A percentile compares a stretch with the other conserved stretches of the same genome.
phyloP scores from a whole-genome alignment of 805 yeast genomes.

The Limtongia smithiae region DNA sequence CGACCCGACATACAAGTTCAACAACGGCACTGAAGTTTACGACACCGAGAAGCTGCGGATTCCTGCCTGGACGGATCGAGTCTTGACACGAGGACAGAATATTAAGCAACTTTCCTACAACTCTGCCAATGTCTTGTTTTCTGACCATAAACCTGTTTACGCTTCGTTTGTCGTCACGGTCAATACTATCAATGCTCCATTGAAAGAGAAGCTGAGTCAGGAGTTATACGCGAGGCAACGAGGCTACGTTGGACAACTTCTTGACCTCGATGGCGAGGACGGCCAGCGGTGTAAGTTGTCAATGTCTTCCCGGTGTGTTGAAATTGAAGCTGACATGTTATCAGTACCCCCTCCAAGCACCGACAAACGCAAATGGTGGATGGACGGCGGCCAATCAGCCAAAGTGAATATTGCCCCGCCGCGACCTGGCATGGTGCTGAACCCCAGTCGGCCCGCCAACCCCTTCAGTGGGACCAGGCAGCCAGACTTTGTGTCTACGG shows the following conservation, averaged over 20 bases:
- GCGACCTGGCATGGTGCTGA: slow-evolving; percentile 48
- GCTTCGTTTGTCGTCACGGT: slow-evolving; percentile 69
- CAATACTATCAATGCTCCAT: slow-evolving; percentile 61
- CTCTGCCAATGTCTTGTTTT: slow-evolving; percentile 54
- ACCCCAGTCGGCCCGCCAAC: slow-evolving; percentile 66
- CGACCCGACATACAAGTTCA: slow-evolving; percentile 89
- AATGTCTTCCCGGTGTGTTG: background rate
- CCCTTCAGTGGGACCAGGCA: slow-evolving; percentile 60
- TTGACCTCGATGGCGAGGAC: slow-evolving; percentile 30
- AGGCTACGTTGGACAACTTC: slow-evolving; percentile 38
- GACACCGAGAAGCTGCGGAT: slow-evolving; percentile 90
- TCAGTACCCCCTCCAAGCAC: slow-evolving; percentile 87
- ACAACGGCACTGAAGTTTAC: slow-evolving; percentile 72
- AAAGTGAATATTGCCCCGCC: slow-evolving; percentile 56
- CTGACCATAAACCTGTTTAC: slow-evolving; percentile 93
- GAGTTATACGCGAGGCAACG: slow-evolving; percentile 61
- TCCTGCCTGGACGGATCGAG: slow-evolving; percentile 96
- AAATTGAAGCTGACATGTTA: background rate
- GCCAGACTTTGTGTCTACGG: slow-evolving; percentile 45
- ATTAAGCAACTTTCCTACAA: slow-evolving; percentile 67
- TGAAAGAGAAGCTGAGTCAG: slow-evolving; percentile 52
- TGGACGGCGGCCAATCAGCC: slow-evolving; percentile 69
- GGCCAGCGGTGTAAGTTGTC: slow-evolving; percentile 20
- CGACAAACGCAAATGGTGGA: slow-evolving; percentile 87
- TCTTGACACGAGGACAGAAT: slow-evolving; percentile 58